These are phyloP conservation scores for Talaromyces amestolkiae DNA, from an alignment of 2,329 filamentous ascomycete genomes.

Conservation along the genomic window DNA sequence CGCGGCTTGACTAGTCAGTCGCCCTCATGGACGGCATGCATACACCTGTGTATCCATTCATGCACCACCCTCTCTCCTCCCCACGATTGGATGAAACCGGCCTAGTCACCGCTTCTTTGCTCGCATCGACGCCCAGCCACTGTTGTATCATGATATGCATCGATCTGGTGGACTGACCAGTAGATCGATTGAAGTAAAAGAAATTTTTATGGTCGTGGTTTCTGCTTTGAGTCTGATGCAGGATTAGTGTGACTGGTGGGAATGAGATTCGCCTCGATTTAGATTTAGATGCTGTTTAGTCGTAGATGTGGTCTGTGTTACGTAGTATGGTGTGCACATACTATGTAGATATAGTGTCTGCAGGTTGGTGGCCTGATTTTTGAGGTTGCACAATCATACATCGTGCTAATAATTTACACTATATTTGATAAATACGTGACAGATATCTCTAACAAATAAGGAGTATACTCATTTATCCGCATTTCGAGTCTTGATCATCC, in stretches of 20 bases:
- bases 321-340: not conserved
- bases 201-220: not conserved
- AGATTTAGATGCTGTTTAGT: too few relatives aligned
- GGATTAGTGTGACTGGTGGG: constrained; percentile 1
- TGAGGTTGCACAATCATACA: not conserved
- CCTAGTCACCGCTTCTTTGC: constrained; percentile 16
- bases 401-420: not conserved
- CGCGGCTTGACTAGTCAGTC: not conserved
- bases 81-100: constrained; percentile 5
- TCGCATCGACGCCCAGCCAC: not conserved
- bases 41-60: not conserved
- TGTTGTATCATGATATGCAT: constrained; percentile 6
- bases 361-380: not conserved
- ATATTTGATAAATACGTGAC: not conserved
- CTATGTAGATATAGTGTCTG: not conserved
- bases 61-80: not conserved
- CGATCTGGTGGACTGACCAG: not conserved
- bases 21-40: not conserved
- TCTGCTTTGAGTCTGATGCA: constrained; percentile 10
- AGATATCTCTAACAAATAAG: not conserved
- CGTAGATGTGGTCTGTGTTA: not conserved
- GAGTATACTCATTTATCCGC: constrained; percentile 50
- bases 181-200: not conserved
- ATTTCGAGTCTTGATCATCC: constrained; percentile 60
- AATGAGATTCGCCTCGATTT: not conserved